phyloP scores from a whole-genome alignment of 139 green algal species.

The Edaphochlamys debaryana region DNA sequence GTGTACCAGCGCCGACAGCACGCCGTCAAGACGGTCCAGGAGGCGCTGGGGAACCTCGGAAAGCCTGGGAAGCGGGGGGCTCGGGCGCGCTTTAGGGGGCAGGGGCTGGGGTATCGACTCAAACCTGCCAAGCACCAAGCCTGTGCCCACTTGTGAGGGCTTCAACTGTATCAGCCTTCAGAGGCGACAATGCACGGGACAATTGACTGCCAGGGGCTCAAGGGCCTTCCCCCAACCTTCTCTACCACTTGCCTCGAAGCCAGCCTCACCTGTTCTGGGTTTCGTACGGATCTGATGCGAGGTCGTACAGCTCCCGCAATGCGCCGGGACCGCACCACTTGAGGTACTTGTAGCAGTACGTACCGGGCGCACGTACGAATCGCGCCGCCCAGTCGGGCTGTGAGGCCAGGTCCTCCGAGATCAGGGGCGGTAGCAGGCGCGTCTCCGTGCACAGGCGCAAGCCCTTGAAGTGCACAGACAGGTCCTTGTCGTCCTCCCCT shows the following conservation, averaged over 20 bases:
- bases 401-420: too few relatives aligned
- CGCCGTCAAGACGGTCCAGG: slow-evolving; percentile 6
- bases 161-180: too few relatives aligned
- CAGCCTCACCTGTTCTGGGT: slow-evolving; percentile 19
- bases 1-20: slow-evolving; percentile 9
- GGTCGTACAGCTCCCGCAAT: slow-evolving; percentile 26
- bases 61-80: not conserved
- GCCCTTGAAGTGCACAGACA: not conserved
- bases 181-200: too few relatives aligned
- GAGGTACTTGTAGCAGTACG: slow-evolving; percentile 26
- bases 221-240: too few relatives aligned
- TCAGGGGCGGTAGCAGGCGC: not conserved
- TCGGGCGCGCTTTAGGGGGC: too few relatives aligned
- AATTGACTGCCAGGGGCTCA: too few relatives aligned
- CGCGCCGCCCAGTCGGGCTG: not conserved
- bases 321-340: slow-evolving; percentile 32
- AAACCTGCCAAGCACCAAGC: too few relatives aligned
- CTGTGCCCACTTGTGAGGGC: too few relatives aligned
- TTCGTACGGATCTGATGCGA: slow-evolving; percentile 12
- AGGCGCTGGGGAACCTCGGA: not conserved
- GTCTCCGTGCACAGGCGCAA: not conserved
- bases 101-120: too few relatives aligned
- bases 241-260: too few relatives aligned
- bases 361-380: not conserved
- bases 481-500: not conserved